A percentile compares a stretch with the other conserved stretches of the same genome.
These are phyloP conservation scores for Metschnikowia henanensis DNA, from an alignment of 805 yeast species.

Conservation along the genomic window DNA sequence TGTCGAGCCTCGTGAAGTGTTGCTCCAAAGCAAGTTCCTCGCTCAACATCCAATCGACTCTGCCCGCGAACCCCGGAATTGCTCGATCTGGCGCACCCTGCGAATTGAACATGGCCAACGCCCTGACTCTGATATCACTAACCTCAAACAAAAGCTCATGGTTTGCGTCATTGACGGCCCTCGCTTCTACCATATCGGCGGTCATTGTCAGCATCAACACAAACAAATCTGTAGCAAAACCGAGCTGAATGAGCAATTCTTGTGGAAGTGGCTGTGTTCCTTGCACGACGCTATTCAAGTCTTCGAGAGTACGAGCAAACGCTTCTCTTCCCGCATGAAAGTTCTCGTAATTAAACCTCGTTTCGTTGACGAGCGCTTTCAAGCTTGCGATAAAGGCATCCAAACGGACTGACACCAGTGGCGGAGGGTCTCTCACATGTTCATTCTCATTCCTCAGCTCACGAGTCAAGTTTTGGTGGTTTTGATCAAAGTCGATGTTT, in stretches of 20 bases:
- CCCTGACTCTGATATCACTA: background rate
- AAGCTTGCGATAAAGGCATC: background rate
- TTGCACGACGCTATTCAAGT: background rate
- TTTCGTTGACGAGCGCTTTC: background rate
- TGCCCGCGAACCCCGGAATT: background rate
- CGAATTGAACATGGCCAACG: background rate
- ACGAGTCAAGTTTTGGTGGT: background rate
- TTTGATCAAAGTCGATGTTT: background rate
- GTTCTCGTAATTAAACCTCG: background rate
- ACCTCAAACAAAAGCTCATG: background rate
- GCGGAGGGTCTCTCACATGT: background rate
- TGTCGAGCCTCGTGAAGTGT: constrained; percentile 3
- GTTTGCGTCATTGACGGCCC: background rate
- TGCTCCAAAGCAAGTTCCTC: background rate
- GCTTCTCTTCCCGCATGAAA: background rate
- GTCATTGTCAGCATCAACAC: background rate
- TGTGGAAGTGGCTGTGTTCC: background rate
- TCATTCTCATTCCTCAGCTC: background rate
- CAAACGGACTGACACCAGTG: background rate
- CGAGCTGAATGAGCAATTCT: background rate
- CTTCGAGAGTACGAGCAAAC: background rate
- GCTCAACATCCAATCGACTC: background rate
- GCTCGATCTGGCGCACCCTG: background rate
- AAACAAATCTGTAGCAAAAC: background rate
- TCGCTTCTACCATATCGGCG: background rate